Base-by-base conservation (phyloP, 1,284 basidiomycete species). In the Porodaedalea pini region DNA sequence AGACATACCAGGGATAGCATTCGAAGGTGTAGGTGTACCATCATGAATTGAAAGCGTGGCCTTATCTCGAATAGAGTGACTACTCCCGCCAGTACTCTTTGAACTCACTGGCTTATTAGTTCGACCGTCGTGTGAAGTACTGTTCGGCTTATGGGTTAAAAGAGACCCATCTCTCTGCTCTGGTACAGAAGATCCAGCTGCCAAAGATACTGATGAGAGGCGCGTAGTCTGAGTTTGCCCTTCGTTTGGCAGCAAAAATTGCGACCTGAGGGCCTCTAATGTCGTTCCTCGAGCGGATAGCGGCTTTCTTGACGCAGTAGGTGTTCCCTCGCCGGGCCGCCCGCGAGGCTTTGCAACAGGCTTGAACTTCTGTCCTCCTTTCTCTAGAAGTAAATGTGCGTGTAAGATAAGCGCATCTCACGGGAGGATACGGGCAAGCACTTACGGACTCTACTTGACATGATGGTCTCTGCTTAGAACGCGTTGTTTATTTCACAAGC, bases 381-480 rank as follows among this genome's bases (percentile, higher is more conserved):
- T 90, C 67, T 90, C 88, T 90, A 64, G 23, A 51, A 27, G 15
- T 44, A 41, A 21, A 45, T 51, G 59, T 48, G 40, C 54, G 56
- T 64, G 57, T 47, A 37, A 11, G 11, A 48, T 31, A 15, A 56
- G 34, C 36, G 37, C 5, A 4, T 40, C n/a, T 56, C 54, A 51
- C 57, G 23, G 21, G 25, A 51, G 34, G 3, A 51, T 21, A 2
- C 4, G 52, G 23, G 47, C 13, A 27, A n/a, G 15, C 31, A 80
- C 87, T 79, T 67, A 90, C 88, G 87, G 69, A 90, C 87, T 68
- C 88, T 82, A 61, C 81, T 86, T 41, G 83, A 86, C 88, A 89
- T 90, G 48, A 17, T 43, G 32, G 27, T 21, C 19, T n/a, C n/a
- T 7, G 5, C 17, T 8, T 11, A 5, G 2, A 21, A 34, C 41